These are phyloP conservation scores for Auricularia heimuer DNA, from an alignment of 768 basidiomycete genomes.

Conservation along the genomic window DNA sequence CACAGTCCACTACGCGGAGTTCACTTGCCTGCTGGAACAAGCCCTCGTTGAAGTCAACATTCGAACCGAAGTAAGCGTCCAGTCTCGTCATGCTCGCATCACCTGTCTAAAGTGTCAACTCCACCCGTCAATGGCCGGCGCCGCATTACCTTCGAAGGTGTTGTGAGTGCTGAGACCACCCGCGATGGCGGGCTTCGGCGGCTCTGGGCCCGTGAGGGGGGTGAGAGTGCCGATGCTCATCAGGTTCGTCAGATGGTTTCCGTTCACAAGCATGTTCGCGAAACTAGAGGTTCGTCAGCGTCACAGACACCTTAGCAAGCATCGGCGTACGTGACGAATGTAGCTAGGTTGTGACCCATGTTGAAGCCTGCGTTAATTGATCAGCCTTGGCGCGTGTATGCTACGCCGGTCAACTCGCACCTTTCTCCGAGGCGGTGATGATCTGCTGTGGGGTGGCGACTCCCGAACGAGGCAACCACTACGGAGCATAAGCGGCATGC, in stretches of 20 bases:
- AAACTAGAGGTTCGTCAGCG: not conserved
- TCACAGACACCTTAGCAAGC: not conserved
- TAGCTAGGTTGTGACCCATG: slow-evolving; percentile 5
- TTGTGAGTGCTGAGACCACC: slow-evolving; percentile 3
- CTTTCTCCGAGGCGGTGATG: slow-evolving; percentile 3
- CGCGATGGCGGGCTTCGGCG: not conserved
- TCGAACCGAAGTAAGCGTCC: slow-evolving; percentile 7
- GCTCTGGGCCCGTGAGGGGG: not conserved
- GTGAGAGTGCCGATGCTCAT: slow-evolving; percentile 7
- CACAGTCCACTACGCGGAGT: not conserved
- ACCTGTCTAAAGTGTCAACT: not conserved
- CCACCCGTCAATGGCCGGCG: not conserved
- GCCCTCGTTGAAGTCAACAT: slow-evolving; percentile 5
- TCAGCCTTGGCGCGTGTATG: too few relatives aligned
- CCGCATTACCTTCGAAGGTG: slow-evolving; percentile 7
- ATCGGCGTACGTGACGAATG: slow-evolving; percentile 2
- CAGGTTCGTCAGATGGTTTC: slow-evolving; percentile 5
- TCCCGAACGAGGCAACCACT: slow-evolving; percentile 7
- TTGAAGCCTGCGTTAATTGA: slow-evolving; percentile 2
- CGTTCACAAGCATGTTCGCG: slow-evolving; percentile 1
- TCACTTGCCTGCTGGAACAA: slow-evolving; percentile 3
- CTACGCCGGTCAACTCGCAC: not conserved
- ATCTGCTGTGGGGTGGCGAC: slow-evolving; percentile 6
- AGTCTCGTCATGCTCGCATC: slow-evolving; percentile 7
- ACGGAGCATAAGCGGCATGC: not conserved